A percentile compares a stretch with the other conserved stretches of the same genome.
Conservation (phyloP, 78 protist genomes). For the Monocercomonoides exilis region DNA sequence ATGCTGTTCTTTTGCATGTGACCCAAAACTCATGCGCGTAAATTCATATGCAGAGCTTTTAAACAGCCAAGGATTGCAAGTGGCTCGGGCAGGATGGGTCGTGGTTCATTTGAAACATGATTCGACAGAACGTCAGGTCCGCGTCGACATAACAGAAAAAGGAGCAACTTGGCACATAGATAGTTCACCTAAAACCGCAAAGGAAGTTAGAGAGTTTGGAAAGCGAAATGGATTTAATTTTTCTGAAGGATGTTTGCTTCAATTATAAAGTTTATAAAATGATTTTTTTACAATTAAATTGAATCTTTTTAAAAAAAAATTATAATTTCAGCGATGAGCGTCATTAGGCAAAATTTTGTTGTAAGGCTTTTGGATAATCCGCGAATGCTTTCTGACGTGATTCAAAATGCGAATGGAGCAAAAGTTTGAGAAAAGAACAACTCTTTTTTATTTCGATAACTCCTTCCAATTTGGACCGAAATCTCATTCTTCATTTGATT, state of each 20-base stretch:
- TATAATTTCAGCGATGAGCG: not conserved
- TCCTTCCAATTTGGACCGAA: too few relatives aligned
- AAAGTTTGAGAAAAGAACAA: too few relatives aligned
- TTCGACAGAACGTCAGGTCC: not conserved
- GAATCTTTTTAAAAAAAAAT: too few relatives aligned
- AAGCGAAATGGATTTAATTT: not conserved
- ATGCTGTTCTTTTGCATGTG: not conserved
- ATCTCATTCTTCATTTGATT: too few relatives aligned
- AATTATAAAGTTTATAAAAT: too few relatives aligned
- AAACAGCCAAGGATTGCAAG: not conserved
- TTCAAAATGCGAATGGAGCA: not conserved
- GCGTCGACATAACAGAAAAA: not conserved
- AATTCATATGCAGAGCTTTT: not conserved
- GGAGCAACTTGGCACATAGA: not conserved
- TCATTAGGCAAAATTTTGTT: not conserved
- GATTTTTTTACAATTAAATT: too few relatives aligned
- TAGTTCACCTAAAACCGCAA: not conserved
- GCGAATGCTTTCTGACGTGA: not conserved
- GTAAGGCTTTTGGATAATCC: not conserved
- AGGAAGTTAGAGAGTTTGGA: not conserved
- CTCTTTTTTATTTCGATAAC: too few relatives aligned
- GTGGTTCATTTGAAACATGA: not conserved
- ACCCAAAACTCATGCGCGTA: not conserved
- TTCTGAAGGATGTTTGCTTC: slow-evolving; percentile 4
- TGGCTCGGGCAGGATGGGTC: not conserved